Evolutionary conservation across 2,329 filamentous ascomycete species (phyloP), one percentile per base, ranked within the genome.

Genomic region (Botrytis pseudocinerea): DNA sequence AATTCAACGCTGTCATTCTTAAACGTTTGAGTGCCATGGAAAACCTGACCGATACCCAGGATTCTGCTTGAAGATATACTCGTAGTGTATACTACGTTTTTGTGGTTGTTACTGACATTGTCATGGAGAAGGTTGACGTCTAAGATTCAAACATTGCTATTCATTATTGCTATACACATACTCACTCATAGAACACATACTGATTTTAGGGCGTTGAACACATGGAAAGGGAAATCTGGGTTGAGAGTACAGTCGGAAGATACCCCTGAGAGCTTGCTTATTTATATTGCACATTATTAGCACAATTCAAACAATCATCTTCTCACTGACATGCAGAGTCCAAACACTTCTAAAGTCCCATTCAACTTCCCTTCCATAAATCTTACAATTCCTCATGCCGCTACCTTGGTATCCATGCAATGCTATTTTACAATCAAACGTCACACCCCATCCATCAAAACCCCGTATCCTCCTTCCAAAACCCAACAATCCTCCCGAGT

Each of bases 381-480:
- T 51, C 40, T 61, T 69, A 69, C 51, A 48, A 62, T 48, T 35
- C 32, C 54, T 62, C 35, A 32, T 68, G 35, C 32, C 68, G 68
- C 28, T 62, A 46, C 20, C 40, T 18, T 62, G 70, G 40, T 54
- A 48, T 72, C 40, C n/a, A 63, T 40, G 25, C 25, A 35, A 61
- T 32, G 25, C 32, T 57, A 61, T 40, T 40, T 73, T 73, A 74
- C 72, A 40, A 69, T 69, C 70, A 44, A 69, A 38, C 38, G 48
- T 48, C 68, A n/a, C n/a, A 25, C n/a, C n/a, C 18, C 28, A 46
- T 72, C 76, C 28, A 70, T 75, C 71, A 78, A 74, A 79, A 76
- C 20, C 75, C 79, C 72, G 79, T 77, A 35, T 80, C 79, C 32
- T 75, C 76, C 69, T 77, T 79, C 63, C 75, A 77, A 18, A 72